Base-by-base conservation (phyloP, 2,329 filamentous ascomycete genomes). In the Cryphonectria nitschkei region DNA sequence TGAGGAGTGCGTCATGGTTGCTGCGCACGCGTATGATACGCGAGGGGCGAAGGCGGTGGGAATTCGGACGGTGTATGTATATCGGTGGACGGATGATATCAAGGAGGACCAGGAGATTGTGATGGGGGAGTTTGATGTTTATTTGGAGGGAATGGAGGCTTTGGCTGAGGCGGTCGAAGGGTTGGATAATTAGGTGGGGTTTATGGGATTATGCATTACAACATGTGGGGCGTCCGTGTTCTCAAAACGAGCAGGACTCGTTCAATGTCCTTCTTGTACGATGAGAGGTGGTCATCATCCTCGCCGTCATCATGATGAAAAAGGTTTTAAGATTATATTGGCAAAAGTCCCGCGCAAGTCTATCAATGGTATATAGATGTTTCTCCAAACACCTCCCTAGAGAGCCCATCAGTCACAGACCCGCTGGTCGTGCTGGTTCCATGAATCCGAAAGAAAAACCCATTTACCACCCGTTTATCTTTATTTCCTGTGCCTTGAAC, bases 11-110 rank as follows among this genome's bases (percentile, higher is more conserved):
- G 81, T 85, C 13, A 80, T 86, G 82, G 84, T 88, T 2, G 86
- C 86, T 3, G 85, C 85, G 0, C 86, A 89, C 79, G 84, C 84
- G 2, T 88, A 86, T 74, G 87, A 88, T 75, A 68, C 85, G 32
- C 78, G 84, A 22, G 86, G 82, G 0, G 87, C 85, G 19, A 82
- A 82, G 74, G 74, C 75, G 0, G 78, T 81, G 6, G 86, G 87
- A 0, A 82, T 89, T 78, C 82, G 78, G 72, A 88, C 85, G 0
- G 77, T 87, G 0, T 88, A 88, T 75, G 78, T 89, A 3, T 79
- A 83, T 73, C 78, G 86, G 29, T 84, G 82, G 82, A 88, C 86
- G 0, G 86, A 88, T 70, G 87, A 88, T 78, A 74, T 83, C 0
- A 76, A 81, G 37, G 84, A 87, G 74, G 80, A 86, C 72, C 82